Conservation (phyloP, 2,329 filamentous ascomycete species). For the Pseudogymnoascus verrucosus region DNA sequence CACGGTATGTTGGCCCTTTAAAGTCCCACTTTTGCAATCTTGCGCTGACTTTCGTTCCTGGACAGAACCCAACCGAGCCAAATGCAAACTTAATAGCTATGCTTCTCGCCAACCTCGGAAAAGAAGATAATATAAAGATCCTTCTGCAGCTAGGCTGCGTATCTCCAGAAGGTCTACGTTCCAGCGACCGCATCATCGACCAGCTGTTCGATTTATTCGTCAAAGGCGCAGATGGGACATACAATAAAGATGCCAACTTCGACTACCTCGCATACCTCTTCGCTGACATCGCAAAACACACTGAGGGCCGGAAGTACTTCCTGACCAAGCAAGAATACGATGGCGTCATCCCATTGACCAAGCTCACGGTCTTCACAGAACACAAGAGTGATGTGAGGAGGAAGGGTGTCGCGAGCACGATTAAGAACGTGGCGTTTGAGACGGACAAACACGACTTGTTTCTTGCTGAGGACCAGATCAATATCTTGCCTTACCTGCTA, state of each 20-base stretch:
- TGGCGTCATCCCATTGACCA: slow-evolving; percentile 76
- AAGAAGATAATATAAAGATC: slow-evolving; percentile 64
- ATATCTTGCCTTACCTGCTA: slow-evolving; percentile 81
- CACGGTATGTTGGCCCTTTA: slow-evolving; percentile 56
- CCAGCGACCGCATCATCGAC: slow-evolving; percentile 68
- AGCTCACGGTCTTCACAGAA: slow-evolving; percentile 90
- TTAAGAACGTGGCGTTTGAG: slow-evolving; percentile 91
- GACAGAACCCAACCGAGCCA: slow-evolving; percentile 61
- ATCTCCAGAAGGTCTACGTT: slow-evolving; percentile 61
- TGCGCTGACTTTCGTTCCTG: slow-evolving; percentile 15
- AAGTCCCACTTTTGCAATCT: slow-evolving; percentile 7
- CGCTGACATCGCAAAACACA: slow-evolving; percentile 80
- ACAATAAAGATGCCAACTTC: slow-evolving; percentile 79
- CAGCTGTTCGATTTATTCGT: slow-evolving; percentile 95
- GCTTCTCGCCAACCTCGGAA: slow-evolving; percentile 86
- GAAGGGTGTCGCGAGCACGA: slow-evolving; percentile 89
- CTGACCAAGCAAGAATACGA: slow-evolving; percentile 68
- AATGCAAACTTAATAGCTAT: slow-evolving; percentile 83
- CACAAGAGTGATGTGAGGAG: slow-evolving; percentile 75
- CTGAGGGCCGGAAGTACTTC: slow-evolving; percentile 68
- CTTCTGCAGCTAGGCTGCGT: slow-evolving; percentile 62
- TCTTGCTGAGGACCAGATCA: slow-evolving; percentile 62
- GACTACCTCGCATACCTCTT: slow-evolving; percentile 94
- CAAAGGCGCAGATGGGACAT: slow-evolving; percentile 72
- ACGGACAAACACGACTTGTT: slow-evolving; percentile 63